Evolutionary conservation across 305 asterid species (phyloP).

Genomic region (Fraxinus baroniana): DNA sequence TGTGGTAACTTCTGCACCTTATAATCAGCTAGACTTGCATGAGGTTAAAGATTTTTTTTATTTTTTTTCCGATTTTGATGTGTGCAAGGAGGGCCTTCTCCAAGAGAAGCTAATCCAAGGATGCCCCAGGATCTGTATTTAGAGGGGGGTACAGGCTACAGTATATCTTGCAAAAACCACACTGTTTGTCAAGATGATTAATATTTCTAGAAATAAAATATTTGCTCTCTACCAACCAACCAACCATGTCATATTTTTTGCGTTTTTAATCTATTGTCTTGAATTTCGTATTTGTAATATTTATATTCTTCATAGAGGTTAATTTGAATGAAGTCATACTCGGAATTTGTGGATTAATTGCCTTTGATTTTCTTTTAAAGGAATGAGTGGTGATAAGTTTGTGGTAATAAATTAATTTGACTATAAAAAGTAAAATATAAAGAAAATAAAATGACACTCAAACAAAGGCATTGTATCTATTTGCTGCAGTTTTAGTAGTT

Average conservation of each 20-base stretch:
- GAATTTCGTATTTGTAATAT: constrained; percentile 15
- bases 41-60: not conserved
- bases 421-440: not conserved
- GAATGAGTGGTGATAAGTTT: not conserved
- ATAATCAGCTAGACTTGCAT: not conserved
- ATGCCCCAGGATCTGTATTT: constrained; percentile 25
- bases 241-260: constrained; percentile 11
- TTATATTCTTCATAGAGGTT: not conserved
- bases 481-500: not conserved
- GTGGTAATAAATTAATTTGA: not conserved
- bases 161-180: not conserved
- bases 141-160: not conserved
- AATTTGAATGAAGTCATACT: not conserved
- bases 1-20: not conserved
- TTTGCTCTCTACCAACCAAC: not conserved
- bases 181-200: constrained; percentile 20
- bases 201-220: constrained; percentile 5
- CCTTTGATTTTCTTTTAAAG: not conserved
- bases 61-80: not conserved
- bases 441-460: not conserved
- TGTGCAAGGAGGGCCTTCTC: not conserved
- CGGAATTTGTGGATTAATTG: not conserved
- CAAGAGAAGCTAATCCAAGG: constrained; percentile 15
- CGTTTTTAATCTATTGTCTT: not conserved
- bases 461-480: not conserved